phyloP scores from a whole-genome alignment of 1,284 basidiomycete species.

The Agroathelia rolfsii region DNA sequence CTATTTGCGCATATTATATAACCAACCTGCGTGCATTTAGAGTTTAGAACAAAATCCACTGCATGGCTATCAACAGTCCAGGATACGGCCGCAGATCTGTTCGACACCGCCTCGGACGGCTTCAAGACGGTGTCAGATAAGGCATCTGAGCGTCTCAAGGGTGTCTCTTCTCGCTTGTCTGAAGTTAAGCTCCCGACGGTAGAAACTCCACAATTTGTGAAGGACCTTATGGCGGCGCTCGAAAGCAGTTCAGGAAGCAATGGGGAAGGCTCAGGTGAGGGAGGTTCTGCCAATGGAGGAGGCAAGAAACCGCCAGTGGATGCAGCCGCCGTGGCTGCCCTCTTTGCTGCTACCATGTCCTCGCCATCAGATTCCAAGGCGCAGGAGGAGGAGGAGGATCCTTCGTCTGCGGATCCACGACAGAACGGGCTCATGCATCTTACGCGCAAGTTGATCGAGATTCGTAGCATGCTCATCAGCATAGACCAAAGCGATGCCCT shows the following conservation, averaged over 20 bases:
- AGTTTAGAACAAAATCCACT: slow-evolving; percentile 56
- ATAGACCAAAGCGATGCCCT: slow-evolving; percentile 94
- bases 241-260: slow-evolving; percentile 18
- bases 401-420: slow-evolving; percentile 25
- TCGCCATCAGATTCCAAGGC: slow-evolving; percentile 55
- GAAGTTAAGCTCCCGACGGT: slow-evolving; percentile 48
- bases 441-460: slow-evolving; percentile 93
- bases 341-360: slow-evolving; percentile 64
- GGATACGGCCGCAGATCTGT: slow-evolving; percentile 56
- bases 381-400: slow-evolving; percentile 25
- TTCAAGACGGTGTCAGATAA: slow-evolving; percentile 49
- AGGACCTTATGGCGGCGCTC: slow-evolving; percentile 47
- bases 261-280: slow-evolving; percentile 19
- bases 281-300: slow-evolving; percentile 13
- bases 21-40: slow-evolving; percentile 28
- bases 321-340: slow-evolving; percentile 60
- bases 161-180: slow-evolving; percentile 25
- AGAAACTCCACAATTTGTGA: slow-evolving; percentile 64
- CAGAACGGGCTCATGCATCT: slow-evolving; percentile 82
- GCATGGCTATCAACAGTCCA: slow-evolving; percentile 58
- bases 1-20: too few species aligned
- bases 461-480: slow-evolving; percentile 84
- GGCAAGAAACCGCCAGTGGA: slow-evolving; percentile 40
- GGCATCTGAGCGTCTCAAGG: slow-evolving; percentile 35
- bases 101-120: slow-evolving; percentile 57